These are phyloP conservation scores for Myxozyma geophila DNA, from an alignment of 805 yeast species.

Conservation along the genomic window DNA sequence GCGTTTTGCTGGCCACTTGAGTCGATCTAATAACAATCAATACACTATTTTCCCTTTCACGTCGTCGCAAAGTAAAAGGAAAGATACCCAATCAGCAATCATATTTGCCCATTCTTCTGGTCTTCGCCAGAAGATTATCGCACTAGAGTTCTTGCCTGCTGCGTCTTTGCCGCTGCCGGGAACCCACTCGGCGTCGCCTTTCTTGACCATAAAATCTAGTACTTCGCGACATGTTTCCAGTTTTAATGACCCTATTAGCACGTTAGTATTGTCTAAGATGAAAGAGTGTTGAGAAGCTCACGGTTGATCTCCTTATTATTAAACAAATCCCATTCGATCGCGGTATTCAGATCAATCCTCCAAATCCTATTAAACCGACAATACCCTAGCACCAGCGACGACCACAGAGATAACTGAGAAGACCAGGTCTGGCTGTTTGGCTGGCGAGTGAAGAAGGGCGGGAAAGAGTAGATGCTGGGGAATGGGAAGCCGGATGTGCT, in stretches of 20 bases:
- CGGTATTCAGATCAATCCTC: slow-evolving; percentile 50
- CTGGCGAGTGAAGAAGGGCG: slow-evolving; percentile 90
- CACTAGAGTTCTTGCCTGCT: slow-evolving; percentile 27
- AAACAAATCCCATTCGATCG: slow-evolving; percentile 42
- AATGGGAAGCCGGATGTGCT: slow-evolving; percentile 38
- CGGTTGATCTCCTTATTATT: slow-evolving; percentile 44
- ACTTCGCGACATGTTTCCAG: slow-evolving; percentile 61
- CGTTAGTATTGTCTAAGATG: slow-evolving; percentile 45
- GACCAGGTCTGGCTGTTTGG: slow-evolving; percentile 78
- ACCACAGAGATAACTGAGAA: slow-evolving; percentile 83
- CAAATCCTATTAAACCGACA: slow-evolving; percentile 62
- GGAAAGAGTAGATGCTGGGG: slow-evolving; percentile 71
- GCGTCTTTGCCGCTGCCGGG: slow-evolving; percentile 43
- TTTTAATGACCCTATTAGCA: slow-evolving; percentile 58
- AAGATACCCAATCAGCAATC: slow-evolving; percentile 60
- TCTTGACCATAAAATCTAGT: slow-evolving; percentile 58
- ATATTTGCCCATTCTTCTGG: slow-evolving; percentile 69
- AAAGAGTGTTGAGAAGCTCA: slow-evolving; percentile 14
- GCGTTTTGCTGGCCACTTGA: slow-evolving; percentile 76
- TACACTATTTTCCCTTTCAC: slow-evolving; percentile 42
- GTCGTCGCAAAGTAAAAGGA: not conserved
- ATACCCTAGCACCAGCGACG: slow-evolving; percentile 61
- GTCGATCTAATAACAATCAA: slow-evolving; percentile 50
- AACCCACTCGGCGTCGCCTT: slow-evolving; percentile 62
- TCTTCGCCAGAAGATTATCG: slow-evolving; percentile 67